Conservation (phyloP, 2,329 filamentous ascomycete species). For the Blastomyces percursus region DNA sequence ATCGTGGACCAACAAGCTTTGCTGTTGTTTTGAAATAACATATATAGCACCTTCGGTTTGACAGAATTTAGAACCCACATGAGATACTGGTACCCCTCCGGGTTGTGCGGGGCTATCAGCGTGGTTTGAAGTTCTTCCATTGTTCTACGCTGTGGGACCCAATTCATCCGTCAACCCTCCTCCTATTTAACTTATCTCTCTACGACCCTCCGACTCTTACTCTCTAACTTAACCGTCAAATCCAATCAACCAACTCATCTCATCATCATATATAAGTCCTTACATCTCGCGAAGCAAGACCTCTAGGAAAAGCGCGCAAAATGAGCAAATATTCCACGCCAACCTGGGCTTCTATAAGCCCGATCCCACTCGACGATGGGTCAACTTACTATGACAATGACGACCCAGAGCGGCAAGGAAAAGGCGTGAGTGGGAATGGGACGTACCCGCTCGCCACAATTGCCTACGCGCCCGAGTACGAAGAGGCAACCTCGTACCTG, state of each 20-base stretch:
- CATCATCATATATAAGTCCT: neutral
- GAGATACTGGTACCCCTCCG: neutral
- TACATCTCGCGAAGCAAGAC: neutral
- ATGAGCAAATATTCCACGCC: conserved; percentile 49
- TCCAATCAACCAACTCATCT: neutral
- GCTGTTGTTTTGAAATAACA: neutral
- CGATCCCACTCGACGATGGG: conserved; percentile 69
- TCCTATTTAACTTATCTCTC: neutral
- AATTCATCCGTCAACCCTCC: neutral
- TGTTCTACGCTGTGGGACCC: neutral
- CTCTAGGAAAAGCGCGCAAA: neutral
- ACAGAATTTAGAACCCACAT: neutral
- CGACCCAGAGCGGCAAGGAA: neutral
- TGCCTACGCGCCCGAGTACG: conserved; percentile 79
- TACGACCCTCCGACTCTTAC: neutral
- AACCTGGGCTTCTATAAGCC: conserved; percentile 68
- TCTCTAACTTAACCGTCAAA: neutral
- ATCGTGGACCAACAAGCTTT: neutral
- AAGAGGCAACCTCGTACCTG: conserved; percentile 85
- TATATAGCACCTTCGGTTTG: neutral
- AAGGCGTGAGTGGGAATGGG: neutral
- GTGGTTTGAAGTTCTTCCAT: neutral
- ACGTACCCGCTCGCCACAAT: conserved; percentile 71
- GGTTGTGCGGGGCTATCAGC: neutral
- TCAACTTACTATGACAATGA: conserved; percentile 24